phyloP scores from a whole-genome alignment of 1,284 basidiomycete genomes.

The Filobasidium uniguttulatum region DNA sequence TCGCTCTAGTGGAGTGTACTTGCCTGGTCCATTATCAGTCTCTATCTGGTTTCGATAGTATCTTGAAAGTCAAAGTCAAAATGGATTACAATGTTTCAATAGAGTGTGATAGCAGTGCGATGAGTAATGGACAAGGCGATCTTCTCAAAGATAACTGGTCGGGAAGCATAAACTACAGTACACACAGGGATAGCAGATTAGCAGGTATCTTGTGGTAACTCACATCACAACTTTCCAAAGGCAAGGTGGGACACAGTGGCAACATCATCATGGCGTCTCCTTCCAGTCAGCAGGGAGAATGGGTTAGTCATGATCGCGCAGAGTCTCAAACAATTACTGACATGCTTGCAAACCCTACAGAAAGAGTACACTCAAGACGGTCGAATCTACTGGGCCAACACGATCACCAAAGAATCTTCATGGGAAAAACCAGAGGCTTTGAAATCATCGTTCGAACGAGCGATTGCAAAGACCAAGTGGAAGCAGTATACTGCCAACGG shows the following conservation, averaged over 20 bases:
- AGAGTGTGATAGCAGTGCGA: too few relatives aligned
- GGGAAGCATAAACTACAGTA: too few relatives aligned
- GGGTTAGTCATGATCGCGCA: neutral
- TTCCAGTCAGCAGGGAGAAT: conserved; percentile 2
- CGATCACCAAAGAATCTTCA: conserved; percentile 35
- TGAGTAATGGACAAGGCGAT: too few relatives aligned
- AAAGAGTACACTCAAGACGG: conserved; percentile 35
- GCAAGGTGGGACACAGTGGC: neutral
- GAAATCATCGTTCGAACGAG: conserved; percentile 69
- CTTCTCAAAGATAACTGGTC: too few relatives aligned
- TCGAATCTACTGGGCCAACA: conserved; percentile 36
- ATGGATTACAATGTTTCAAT: too few relatives aligned
- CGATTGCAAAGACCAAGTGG: conserved; percentile 75
- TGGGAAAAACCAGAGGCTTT: conserved; percentile 40
- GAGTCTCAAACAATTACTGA: neutral
- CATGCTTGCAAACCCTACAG: conserved; percentile 2
- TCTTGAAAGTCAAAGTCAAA: too few relatives aligned
- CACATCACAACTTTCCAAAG: too few relatives aligned
- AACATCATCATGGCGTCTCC: conserved; percentile 3
- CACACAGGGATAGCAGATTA: too few relatives aligned
- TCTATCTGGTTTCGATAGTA: too few relatives aligned
- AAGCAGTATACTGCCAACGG: conserved; percentile 81
- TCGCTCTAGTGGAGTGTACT: too few relatives aligned
- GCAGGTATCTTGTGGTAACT: too few relatives aligned
- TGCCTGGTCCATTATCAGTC: too few relatives aligned